These are phyloP conservation scores for Wickerhamiella allomyrinae DNA, from an alignment of 805 yeast species.

Conservation along the genomic window DNA sequence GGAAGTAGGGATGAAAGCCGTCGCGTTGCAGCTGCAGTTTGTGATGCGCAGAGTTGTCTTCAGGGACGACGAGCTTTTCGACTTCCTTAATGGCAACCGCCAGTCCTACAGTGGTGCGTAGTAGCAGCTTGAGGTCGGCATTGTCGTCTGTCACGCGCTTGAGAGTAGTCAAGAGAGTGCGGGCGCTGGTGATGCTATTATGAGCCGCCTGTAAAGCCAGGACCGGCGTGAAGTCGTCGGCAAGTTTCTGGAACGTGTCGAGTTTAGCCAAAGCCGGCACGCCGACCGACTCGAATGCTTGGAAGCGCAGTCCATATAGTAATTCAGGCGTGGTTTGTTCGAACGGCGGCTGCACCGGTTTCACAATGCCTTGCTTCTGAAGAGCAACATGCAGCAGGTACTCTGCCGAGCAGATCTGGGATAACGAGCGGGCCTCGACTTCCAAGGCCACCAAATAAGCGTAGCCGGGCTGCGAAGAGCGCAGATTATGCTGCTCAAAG, in stretches of 20 bases:
- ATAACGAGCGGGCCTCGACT: slow-evolving; percentile 21
- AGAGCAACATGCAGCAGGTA: slow-evolving; percentile 16
- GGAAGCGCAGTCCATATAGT: slow-evolving; percentile 49
- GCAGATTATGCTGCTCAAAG: slow-evolving; percentile 16
- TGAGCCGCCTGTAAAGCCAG: slow-evolving; percentile 17
- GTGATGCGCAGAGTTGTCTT: background rate
- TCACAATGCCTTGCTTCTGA: slow-evolving; percentile 10
- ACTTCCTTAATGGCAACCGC: slow-evolving; percentile 10
- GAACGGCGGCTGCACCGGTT: slow-evolving; percentile 8
- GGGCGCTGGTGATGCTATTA: slow-evolving; percentile 10
- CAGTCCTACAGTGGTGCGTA: slow-evolving; percentile 15
- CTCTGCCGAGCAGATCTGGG: slow-evolving; percentile 22
- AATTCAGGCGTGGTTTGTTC: slow-evolving; percentile 18
- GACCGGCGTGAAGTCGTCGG: slow-evolving; percentile 11
- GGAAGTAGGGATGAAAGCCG: slow-evolving; percentile 36
- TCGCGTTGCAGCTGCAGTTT: slow-evolving; percentile 21
- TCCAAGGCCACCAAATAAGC: slow-evolving; percentile 19
- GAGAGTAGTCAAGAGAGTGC: slow-evolving; percentile 11
- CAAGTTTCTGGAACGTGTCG: slow-evolving; percentile 21
- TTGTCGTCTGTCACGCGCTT: slow-evolving; percentile 11
- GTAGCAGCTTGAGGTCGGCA: slow-evolving; percentile 13
- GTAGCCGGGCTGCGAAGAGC: slow-evolving; percentile 12
- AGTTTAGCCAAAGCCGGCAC: slow-evolving; percentile 52
- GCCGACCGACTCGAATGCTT: slow-evolving; percentile 68
- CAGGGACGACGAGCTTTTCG: slow-evolving; percentile 5